Base-by-base conservation (phyloP, 129 eudicot genomes). In the Solidago caesia region DNA sequence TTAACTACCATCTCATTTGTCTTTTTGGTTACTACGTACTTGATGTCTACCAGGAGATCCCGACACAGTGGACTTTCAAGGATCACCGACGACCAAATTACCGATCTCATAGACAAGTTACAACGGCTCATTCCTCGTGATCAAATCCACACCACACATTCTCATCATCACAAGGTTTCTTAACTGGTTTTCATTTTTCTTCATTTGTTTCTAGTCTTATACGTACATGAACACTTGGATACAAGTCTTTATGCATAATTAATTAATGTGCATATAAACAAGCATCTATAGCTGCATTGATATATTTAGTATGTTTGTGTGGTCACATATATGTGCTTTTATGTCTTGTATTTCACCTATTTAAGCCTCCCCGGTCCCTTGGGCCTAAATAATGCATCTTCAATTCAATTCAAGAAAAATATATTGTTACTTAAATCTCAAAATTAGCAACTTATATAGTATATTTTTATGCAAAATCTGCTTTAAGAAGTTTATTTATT, bases 11-110 rank as follows among this genome's bases (percentile, higher is more conserved):
- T 39, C 29, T 57, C 15, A 61, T 44, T 44, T 39, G 21, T 16
- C 49, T 64, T 42, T 64, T 48, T 52, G 76, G 4, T 21, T 16
- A 8, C 45, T 2, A 47, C n/a, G n/a, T n/a, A n/a, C 41, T 12
- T 39, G 58, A 92, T 92, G 98, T 89, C 98, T 48, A 83, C 85
- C 87, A 76, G 92, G 75, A 84, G 98, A 79, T 86, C 96, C 5
- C 89, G 92, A 39, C 88, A 82, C 70, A 82, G 85, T 60, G 86
- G 87, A 27, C 68, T 52, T 8, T 74, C 87, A 0, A 73, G 85
- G 72, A 89, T 92, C 68, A 89, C 63, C 44, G 96, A 92, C 26
- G 98, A 92, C 13, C 96, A 92, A 77, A 87, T 89, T 33, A 86
- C 87, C 47, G 96, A 89, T 68, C 96, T 92, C 70, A 80, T 89